Percentiles rank a stretch among this genome's conserved stretches.
Conservation (phyloP, 148 eudicot genomes). For the Camellia granthamiana region DNA sequence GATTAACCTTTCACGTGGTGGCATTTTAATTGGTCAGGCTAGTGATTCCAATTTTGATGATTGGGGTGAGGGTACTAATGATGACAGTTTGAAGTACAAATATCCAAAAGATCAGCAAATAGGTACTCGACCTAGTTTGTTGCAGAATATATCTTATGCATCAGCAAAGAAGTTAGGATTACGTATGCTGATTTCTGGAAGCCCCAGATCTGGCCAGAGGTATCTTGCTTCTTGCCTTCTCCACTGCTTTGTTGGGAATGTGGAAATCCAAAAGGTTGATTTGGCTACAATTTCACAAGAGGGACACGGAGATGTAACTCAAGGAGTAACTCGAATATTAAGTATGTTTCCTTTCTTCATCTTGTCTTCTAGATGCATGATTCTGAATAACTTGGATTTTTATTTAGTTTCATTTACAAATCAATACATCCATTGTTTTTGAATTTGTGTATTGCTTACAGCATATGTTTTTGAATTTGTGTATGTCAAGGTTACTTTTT, state of each 20-base stretch:
- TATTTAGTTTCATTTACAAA: not conserved
- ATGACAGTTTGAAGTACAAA: constrained; percentile 20
- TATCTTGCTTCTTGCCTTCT: constrained; percentile 94
- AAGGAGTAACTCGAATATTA: constrained; percentile 71
- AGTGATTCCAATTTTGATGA: constrained; percentile 23
- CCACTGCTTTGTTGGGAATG: constrained; percentile 73
- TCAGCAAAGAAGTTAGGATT: constrained; percentile 57
- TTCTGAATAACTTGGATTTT: not conserved
- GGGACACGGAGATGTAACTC: constrained; percentile 76
- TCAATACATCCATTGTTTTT: not conserved
- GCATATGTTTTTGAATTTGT: not conserved
- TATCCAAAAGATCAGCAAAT: constrained; percentile 23
- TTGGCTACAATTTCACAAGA: constrained; percentile 88
- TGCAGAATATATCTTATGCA: constrained; percentile 34
- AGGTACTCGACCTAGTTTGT: constrained; percentile 38
- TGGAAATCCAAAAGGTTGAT: constrained; percentile 81
- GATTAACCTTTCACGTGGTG: constrained; percentile 39
- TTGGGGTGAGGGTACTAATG: constrained; percentile 31
- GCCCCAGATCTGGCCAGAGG: constrained; percentile 82
- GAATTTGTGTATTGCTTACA: not conserved
- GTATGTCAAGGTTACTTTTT: not conserved
- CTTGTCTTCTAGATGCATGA: constrained; percentile 17
- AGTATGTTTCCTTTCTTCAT: constrained; percentile 47
- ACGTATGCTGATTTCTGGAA: constrained; percentile 73
- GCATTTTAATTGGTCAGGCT: constrained; percentile 46